Percentiles rank a stretch among this genome's conserved stretches.
phyloP scores from a whole-genome alignment of 2,329 filamentous ascomycete genomes.

The Aspergillus brunneoviolaceus region DNA sequence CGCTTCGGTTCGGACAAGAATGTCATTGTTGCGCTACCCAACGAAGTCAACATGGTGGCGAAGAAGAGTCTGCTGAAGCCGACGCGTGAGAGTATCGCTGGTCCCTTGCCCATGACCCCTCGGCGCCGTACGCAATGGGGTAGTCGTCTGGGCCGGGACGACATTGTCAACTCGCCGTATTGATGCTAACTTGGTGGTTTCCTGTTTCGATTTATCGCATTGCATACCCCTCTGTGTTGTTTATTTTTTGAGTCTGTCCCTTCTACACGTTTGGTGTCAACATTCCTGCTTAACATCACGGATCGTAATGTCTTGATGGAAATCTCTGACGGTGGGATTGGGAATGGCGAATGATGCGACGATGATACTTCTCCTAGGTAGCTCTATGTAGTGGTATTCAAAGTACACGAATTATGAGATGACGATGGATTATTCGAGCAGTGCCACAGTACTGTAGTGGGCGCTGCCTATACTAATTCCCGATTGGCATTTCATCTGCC shows the following conservation, averaged over 20 bases:
- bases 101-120: slow-evolving; percentile 50
- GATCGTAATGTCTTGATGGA: slow-evolving; percentile 2
- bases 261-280: not conserved
- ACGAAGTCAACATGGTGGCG: slow-evolving; percentile 97
- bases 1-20: slow-evolving; percentile 97
- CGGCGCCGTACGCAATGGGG: slow-evolving; percentile 37
- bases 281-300: slow-evolving; percentile 6
- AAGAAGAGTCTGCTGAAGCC: slow-evolving; percentile 81
- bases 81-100: slow-evolving; percentile 87
- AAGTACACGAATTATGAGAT: slow-evolving; percentile 12
- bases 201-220: slow-evolving; percentile 17
- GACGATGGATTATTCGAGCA: not conserved
- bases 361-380: slow-evolving; percentile 3
- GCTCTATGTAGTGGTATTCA: slow-evolving; percentile 11
- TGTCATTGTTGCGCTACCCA: slow-evolving; percentile 92
- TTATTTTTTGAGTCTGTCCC: slow-evolving; percentile 11
- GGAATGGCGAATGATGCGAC: slow-evolving; percentile 1
- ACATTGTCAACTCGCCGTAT: slow-evolving; percentile 76
- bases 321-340: not conserved
- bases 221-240: slow-evolving; percentile 31
- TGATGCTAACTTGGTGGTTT: slow-evolving; percentile 30
- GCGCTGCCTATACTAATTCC: not conserved
- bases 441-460: not conserved
- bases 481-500: not conserved
- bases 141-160: slow-evolving; percentile 66